Base-by-base conservation (phyloP, 306 rosid genomes). In the Castanea mollissima region DNA sequence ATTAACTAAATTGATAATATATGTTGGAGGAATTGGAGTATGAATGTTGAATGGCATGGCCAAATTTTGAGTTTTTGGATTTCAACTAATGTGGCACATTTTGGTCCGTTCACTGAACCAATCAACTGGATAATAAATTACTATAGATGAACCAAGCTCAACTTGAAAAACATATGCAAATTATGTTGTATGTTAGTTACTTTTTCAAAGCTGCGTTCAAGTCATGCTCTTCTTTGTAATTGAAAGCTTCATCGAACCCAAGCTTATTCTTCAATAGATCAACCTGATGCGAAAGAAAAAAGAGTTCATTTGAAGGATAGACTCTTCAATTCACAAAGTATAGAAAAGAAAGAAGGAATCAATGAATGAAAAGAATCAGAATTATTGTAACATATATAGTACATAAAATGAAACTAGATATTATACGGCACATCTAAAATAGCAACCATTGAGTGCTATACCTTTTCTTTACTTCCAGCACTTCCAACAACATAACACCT, bases 151-250 rank as follows among this genome's bases (percentile, higher is more conserved):
- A 46, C 4, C 4, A 46, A 0, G 52, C 52, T 46, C 52, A 46
- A 46, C 52, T 46, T 2, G 15, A 0, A 46, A 46, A 46, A 11
- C 52, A 18, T 27, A 7, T 18, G 49, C 68, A 60, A 23, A 60
- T 12, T 25, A 0, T 25, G 35, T 62, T 25, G 69, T 2, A 58
- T 20, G 13, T 2, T 63, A 23, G 2, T 27, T 34, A 73, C 83
- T 68, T 80, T 64, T 51, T 64, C 46, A 80, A 55, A 65, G 78
- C 27, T 23, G 19, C 31, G 15, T 64, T 59, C 34, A 74, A 65
- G 74, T 80, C 74, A 16, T 25, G 23, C 56, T 80, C 83, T 65
- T 80, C 83, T 49, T 46, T 73, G 79, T 74, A 80, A 46, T 80
- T 80, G 25, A 80, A 73, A 52, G 55, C 83, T 14, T 73, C 74